Conservation (phyloP, 345 rosid genomes). For the Acer saccharum region DNA sequence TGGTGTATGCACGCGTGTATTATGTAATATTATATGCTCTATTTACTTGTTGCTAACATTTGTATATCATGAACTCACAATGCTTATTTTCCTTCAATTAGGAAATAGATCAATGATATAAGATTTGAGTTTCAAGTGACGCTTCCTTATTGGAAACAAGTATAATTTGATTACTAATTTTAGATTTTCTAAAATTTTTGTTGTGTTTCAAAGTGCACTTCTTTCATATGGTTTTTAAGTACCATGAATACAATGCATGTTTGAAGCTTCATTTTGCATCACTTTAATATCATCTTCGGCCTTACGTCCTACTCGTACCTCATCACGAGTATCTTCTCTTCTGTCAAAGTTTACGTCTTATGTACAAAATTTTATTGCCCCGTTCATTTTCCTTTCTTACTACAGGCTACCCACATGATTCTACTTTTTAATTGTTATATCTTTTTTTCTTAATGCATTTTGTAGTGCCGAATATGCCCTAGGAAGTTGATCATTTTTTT, state of each 20-base stretch:
- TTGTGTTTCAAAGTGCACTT: background rate
- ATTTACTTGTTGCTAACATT: conserved; percentile 2
- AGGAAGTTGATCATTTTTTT: background rate
- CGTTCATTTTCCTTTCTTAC: background rate
- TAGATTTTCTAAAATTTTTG: conserved; percentile 6
- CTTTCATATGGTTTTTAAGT: background rate
- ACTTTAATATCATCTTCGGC: background rate
- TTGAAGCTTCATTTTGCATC: background rate
- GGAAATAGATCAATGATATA: conserved; percentile 96
- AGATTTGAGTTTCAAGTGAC: conserved; percentile 94
- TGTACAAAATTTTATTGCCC: background rate
- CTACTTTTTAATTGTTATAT: background rate
- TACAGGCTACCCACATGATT: background rate
- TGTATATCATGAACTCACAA: background rate
- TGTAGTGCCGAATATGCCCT: background rate
- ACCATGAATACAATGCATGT: background rate
- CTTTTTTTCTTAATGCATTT: background rate
- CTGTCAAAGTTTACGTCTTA: too few species aligned
- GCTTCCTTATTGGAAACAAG: conserved; percentile 93
- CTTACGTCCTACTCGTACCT: background rate
- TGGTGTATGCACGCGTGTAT: background rate
- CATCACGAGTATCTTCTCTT: background rate
- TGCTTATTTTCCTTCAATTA: conserved; percentile 9
- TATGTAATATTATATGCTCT: background rate
- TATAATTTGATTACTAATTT: conserved; percentile 30